Conservation (phyloP, 768 basidiomycete species). For the Psilocybe subaeruginosa region DNA sequence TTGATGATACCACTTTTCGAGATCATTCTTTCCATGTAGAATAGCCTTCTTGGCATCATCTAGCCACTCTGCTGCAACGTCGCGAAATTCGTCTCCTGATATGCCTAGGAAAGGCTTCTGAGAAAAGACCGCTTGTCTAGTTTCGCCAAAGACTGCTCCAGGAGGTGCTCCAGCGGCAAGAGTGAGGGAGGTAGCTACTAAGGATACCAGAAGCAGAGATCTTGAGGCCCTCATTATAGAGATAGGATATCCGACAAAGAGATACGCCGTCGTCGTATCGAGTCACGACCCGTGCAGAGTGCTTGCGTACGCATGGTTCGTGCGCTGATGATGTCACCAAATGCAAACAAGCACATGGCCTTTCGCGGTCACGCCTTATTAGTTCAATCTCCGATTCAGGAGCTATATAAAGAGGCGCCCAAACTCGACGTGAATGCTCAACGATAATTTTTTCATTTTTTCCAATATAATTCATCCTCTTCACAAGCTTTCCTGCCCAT, state of each 20-base stretch:
- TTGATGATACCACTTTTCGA: slow-evolving; percentile 64
- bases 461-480: no score
- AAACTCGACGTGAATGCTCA: no score
- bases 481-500: no score
- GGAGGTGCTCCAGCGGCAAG: slow-evolving; percentile 10
- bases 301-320: background rate
- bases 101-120: slow-evolving; percentile 34
- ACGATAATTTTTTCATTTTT: no score
- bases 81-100: slow-evolving; percentile 33
- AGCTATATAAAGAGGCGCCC: no score
- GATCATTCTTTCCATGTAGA: slow-evolving; percentile 45
- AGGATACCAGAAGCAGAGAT: background rate
- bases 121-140: slow-evolving; percentile 16
- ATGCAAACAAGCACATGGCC: no score
- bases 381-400: no score
- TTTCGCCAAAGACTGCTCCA: background rate
- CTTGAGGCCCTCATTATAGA: background rate
- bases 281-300: no score
- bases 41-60: slow-evolving; percentile 46
- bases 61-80: slow-evolving; percentile 37
- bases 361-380: no score
- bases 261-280: no score
- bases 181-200: background rate
- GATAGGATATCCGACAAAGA: background rate
- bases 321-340: no score